Evolutionary conservation across 2,329 filamentous ascomycete species (phyloP), one percentile per base, ranked within the genome.

Genomic region (Amauroascus verrucosus): DNA sequence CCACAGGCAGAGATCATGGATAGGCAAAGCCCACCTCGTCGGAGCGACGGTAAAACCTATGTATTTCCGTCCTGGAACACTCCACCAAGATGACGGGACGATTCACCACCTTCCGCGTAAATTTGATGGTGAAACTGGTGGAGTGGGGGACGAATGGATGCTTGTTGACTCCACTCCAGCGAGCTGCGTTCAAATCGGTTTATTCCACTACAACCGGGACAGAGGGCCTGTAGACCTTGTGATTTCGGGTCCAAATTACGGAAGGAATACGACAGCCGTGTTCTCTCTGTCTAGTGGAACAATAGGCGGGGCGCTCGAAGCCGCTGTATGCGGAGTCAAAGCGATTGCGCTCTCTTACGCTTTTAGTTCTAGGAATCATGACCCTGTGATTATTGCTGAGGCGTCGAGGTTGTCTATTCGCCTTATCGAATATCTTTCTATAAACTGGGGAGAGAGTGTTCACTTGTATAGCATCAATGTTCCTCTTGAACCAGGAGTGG

Each of bases 1-100:
- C 1, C 82, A 96, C 68, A 84, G 84, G 6, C 93, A 98, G 72
- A 83, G 91, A 58, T 95, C 89, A 54, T 98, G 93, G 93, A 97
- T 98, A 64, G 90, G 90, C 62, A 98, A 98, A 75, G 93, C 93
- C 2, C 93, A 97, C 70, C 86, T 97, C 64, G 89, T 97, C 63
- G 90, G 90, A 54, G 85, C 91, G 67, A 86, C 86, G 8, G 80
- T 95, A 57, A 88, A 84, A 66, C 89, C 89, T 7, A 77, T 81
- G 26, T 95, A 95, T 74, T 95, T 89, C 74, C 85, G 85, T 1
- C 82, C 82, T 0, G 77, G 77, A 11, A 79, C 77, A 1, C 71
- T 83, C 1, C 73, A 78, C 59, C 68, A 80, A 58, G 80, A 83
- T 50, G 82, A 87, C 57, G 85, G 85, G 52, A 83, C 81, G 14